Conservation (phyloP, 2,329 filamentous ascomycete genomes). For the Ophiostoma fasciatum region DNA sequence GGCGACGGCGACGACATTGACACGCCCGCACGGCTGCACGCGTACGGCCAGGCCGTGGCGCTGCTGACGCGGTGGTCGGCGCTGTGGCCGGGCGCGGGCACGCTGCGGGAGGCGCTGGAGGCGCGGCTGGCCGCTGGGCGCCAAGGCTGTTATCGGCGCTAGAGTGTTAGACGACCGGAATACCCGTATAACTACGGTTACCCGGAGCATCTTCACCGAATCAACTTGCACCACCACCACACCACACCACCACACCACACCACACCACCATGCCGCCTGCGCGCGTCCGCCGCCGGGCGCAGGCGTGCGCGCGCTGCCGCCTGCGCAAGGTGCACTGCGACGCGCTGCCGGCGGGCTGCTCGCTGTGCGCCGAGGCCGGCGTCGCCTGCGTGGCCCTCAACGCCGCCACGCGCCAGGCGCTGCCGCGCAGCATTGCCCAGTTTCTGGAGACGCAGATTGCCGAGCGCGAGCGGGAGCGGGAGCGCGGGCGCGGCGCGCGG, state of each 20-base stretch:
- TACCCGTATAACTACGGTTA: too few relatives aligned
- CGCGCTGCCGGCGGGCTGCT: slow-evolving; percentile 5
- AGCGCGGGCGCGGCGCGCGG: too few relatives aligned
- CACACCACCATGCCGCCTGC: background rate
- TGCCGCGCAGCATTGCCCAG: slow-evolving; percentile 2
- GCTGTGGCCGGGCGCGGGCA: background rate
- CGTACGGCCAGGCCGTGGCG: background rate
- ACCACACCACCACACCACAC: too few relatives aligned
- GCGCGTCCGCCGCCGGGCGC: slow-evolving; percentile 2
- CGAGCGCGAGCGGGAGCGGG: background rate
- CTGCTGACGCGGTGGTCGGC: background rate
- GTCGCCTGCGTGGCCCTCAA: slow-evolving; percentile 1
- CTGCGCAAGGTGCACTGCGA: slow-evolving; percentile 3
- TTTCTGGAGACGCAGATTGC: slow-evolving; percentile 5
- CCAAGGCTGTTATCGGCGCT: too few relatives aligned
- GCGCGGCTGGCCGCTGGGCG: background rate
- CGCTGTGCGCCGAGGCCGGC: background rate
- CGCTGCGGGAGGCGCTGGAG: background rate
- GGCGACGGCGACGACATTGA: too few relatives aligned
- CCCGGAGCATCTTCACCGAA: too few relatives aligned
- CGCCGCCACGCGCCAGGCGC: background rate
- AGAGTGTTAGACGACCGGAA: too few relatives aligned
- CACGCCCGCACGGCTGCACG: too few relatives aligned
- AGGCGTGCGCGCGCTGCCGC: slow-evolving; percentile 4
- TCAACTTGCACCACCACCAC: too few relatives aligned